Percentiles rank a stretch among this genome's conserved stretches.
Conservation (phyloP, 1,284 basidiomycete species). For the Earliella scabrosa region DNA sequence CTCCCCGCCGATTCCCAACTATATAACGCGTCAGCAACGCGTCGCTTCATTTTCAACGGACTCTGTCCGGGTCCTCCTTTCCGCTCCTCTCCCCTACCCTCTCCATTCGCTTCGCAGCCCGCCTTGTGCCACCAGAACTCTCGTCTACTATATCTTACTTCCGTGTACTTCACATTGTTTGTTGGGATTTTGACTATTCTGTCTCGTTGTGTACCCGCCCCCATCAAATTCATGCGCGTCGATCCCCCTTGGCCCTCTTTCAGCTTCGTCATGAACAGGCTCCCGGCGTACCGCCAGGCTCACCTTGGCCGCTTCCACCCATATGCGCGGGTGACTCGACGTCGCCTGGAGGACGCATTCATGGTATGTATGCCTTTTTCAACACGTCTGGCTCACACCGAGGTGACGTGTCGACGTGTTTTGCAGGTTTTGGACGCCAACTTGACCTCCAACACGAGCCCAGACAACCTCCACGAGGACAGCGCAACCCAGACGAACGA, state of each 20-base stretch:
- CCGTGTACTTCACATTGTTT: neutral
- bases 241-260: neutral
- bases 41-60: neutral
- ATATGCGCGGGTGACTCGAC: slow-evolving; percentile 17
- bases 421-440: neutral
- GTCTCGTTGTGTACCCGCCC: neutral
- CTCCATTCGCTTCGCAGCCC: neutral
- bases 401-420: neutral
- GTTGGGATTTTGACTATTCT: neutral
- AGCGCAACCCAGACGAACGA: too few relatives aligned
- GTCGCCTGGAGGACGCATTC: slow-evolving; percentile 16
- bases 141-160: neutral
- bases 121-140: too few relatives aligned
- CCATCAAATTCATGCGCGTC: neutral
- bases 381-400: neutral
- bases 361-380: slow-evolving; percentile 26
- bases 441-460: neutral
- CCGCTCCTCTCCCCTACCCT: too few relatives aligned
- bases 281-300: slow-evolving; percentile 21
- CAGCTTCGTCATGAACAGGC: neutral
- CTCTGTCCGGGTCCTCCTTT: neutral
- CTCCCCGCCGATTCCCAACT: neutral
- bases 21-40: neutral
- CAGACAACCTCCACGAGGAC: too few relatives aligned
- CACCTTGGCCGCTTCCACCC: slow-evolving; percentile 23